A percentile compares a stretch with the other conserved stretches of the same genome.
Evolutionary conservation across 345 rosid species (phyloP).

Genomic region (sweet orange (Citrus sinensis)): DNA sequence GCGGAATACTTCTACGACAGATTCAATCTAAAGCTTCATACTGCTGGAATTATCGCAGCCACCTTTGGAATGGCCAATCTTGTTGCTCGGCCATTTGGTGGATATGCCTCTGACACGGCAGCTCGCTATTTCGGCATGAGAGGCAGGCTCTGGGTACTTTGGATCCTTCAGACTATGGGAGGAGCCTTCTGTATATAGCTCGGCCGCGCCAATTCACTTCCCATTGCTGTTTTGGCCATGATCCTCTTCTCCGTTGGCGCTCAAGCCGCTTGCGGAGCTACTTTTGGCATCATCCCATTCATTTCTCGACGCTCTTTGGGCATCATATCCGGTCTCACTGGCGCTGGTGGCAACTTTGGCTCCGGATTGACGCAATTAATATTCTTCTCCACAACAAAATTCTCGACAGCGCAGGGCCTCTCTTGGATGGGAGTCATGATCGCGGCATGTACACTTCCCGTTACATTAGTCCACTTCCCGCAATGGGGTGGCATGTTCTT

Average conservation of each 20-base stretch:
- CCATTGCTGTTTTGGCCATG: conserved; percentile 64
- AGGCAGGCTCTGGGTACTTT: conserved; percentile 70
- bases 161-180: conserved; percentile 74
- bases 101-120: conserved; percentile 59
- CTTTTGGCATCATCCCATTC: conserved; percentile 74
- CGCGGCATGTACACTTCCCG: conserved; percentile 57
- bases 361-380: conserved; percentile 72
- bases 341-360: conserved; percentile 79
- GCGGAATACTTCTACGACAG: conserved; percentile 86
- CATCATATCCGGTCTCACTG: conserved; percentile 69
- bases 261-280: conserved; percentile 89
- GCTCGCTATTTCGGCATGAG: conserved; percentile 69
- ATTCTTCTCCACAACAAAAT: conserved; percentile 53
- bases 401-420: conserved; percentile 57
- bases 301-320: conserved; percentile 75
- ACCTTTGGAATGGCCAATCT: conserved; percentile 82
- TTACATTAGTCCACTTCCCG: conserved; percentile 63
- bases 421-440: conserved; percentile 73
- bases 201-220: conserved; percentile 62
- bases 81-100: conserved; percentile 75
- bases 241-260: conserved; percentile 69
- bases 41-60: conserved; percentile 77
- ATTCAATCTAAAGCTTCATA: conserved; percentile 65
- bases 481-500: conserved; percentile 82
- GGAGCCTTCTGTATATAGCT: conserved; percentile 76